A percentile compares a stretch with the other conserved stretches of the same genome.
Conservation (phyloP, 192 early-diverging fungal genomes). For the Linnemannia elongata region DNA sequence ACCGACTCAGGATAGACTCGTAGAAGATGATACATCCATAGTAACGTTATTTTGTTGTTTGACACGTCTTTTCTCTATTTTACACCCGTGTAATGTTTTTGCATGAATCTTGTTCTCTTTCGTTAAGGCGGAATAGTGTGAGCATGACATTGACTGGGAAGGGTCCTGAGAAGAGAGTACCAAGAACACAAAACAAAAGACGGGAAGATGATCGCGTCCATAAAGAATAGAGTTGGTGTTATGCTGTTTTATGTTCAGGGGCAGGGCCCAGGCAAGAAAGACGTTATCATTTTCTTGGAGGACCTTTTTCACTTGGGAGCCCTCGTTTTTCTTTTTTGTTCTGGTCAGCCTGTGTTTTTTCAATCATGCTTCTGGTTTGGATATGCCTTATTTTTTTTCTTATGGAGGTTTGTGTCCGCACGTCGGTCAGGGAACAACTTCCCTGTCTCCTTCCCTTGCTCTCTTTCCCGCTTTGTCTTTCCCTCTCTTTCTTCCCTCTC, state of each 20-base stretch:
- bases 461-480: background rate
- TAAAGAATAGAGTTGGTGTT: background rate
- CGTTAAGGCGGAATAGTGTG: no score
- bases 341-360: background rate
- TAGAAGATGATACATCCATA: background rate
- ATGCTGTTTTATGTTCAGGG: background rate
- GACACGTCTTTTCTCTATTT: background rate
- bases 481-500: background rate
- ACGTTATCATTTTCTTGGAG: background rate
- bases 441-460: background rate
- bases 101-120: no score
- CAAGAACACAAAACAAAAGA: background rate
- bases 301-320: constrained; percentile 7
- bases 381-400: background rate
- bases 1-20: background rate
- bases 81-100: no score
- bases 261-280: constrained; percentile 2
- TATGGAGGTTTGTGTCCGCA: background rate
- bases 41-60: background rate
- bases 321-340: background rate
- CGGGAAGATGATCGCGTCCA: background rate
- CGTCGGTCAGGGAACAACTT: no score
- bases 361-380: no score
- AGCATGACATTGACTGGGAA: no score
- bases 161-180: no score